phyloP scores from a whole-genome alignment of 768 basidiomycete genomes.

The Kwoniella dendrophila region DNA sequence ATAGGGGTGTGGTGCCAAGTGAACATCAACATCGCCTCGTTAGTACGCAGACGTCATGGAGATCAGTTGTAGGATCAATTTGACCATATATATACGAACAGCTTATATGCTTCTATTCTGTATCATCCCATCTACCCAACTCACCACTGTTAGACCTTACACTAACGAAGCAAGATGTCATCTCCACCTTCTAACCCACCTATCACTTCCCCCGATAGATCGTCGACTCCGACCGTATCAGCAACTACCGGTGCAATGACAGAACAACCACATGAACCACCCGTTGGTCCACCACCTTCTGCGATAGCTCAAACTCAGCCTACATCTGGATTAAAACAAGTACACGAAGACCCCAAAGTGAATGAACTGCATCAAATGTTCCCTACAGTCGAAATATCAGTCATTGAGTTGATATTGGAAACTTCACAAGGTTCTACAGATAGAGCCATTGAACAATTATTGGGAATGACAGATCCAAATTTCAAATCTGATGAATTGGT shows the following conservation, averaged over 20 bases:
- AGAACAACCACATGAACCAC: background rate
- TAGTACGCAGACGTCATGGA: slow-evolving; percentile 11
- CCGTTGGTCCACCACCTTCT: background rate
- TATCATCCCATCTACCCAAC: too few relatives aligned
- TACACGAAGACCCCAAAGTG: slow-evolving; percentile 35
- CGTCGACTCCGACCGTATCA: background rate
- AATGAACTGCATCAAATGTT: slow-evolving; percentile 49
- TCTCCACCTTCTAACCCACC: slow-evolving; percentile 11
- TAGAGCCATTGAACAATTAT: slow-evolving; percentile 53
- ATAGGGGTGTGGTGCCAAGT: slow-evolving; percentile 11
- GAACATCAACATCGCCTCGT: slow-evolving; percentile 1
- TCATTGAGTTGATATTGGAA: slow-evolving; percentile 54
- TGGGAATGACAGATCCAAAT: slow-evolving; percentile 54
- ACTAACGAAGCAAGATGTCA: slow-evolving; percentile 4
- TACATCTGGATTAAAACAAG: background rate
- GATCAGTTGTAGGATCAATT: too few relatives aligned
- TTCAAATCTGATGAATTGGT: slow-evolving; percentile 49
- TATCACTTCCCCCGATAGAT: background rate
- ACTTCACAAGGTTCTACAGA: slow-evolving; percentile 47
- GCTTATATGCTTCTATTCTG: too few relatives aligned
- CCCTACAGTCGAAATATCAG: slow-evolving; percentile 49
- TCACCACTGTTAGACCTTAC: background rate
- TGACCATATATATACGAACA: slow-evolving; percentile 2
- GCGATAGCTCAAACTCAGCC: background rate
- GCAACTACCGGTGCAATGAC: background rate